These are phyloP conservation scores for Ustilago lituana DNA, from an alignment of 1,284 basidiomycete genomes.

Conservation along the genomic window DNA sequence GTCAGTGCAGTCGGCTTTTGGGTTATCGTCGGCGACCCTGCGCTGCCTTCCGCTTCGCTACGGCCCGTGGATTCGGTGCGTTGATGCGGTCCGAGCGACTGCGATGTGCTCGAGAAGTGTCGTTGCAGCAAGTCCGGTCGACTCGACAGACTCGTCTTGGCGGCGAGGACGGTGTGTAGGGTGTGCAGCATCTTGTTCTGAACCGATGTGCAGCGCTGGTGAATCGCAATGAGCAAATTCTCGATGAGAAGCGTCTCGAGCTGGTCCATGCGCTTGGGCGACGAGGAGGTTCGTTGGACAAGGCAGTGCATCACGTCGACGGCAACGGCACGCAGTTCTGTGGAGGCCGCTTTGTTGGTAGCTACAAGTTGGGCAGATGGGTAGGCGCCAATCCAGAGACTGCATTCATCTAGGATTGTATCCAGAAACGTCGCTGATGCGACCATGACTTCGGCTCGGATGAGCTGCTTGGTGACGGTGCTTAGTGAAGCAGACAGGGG, in stretches of 20 bases:
- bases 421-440: slow-evolving; percentile 29
- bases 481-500: slow-evolving; percentile 30
- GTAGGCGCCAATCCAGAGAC: slow-evolving; percentile 34
- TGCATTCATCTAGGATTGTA: slow-evolving; percentile 32
- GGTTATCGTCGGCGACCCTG: background rate
- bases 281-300: slow-evolving; percentile 80
- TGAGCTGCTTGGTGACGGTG: slow-evolving; percentile 17
- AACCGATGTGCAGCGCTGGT: slow-evolving; percentile 62
- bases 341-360: background rate
- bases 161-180: slow-evolving; percentile 76
- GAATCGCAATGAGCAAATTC: slow-evolving; percentile 80
- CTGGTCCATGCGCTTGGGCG: slow-evolving; percentile 72
- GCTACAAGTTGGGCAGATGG: slow-evolving; percentile 12
- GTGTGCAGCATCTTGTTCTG: slow-evolving; percentile 87
- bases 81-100: slow-evolving; percentile 11
- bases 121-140: slow-evolving; percentile 14
- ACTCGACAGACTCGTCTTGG: slow-evolving; percentile 14
- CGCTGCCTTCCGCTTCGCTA: slow-evolving; percentile 7
- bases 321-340: slow-evolving; percentile 74
- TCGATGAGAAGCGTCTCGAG: slow-evolving; percentile 75
- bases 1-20: slow-evolving; percentile 5
- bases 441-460: slow-evolving; percentile 8
- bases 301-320: slow-evolving; percentile 85
- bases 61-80: slow-evolving; percentile 16
- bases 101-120: slow-evolving; percentile 17